These are phyloP conservation scores for Serendipita indica DNA, from an alignment of 768 basidiomycete species.

Conservation along the genomic window DNA sequence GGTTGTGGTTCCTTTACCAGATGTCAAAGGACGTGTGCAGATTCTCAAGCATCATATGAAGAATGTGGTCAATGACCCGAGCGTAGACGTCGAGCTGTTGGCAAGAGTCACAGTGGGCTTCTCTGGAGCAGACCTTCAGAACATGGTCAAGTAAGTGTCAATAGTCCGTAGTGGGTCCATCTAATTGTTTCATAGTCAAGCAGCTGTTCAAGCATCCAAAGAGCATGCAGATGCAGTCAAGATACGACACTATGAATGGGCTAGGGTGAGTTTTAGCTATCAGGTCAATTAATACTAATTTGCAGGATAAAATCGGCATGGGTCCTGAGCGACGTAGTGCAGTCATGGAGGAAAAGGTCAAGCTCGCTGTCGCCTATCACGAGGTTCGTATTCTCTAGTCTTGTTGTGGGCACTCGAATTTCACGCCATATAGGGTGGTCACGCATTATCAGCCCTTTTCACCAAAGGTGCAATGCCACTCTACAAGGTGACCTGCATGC, in stretches of 20 bases:
- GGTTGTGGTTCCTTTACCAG: conserved; percentile 87
- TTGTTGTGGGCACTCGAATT: conserved; percentile 10
- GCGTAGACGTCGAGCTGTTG: conserved; percentile 73
- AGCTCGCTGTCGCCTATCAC: conserved; percentile 88
- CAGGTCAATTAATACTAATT: neutral
- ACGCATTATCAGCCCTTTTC: conserved; percentile 87
- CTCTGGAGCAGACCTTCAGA: conserved; percentile 92
- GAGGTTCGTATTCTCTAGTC: conserved; percentile 40
- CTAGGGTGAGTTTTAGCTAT: conserved; percentile 42
- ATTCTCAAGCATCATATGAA: conserved; percentile 87
- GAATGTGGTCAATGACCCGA: conserved; percentile 47
- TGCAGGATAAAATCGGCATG: conserved; percentile 85
- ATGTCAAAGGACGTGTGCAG: conserved; percentile 74
- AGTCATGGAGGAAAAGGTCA: conserved; percentile 74
- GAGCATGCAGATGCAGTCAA: conserved; percentile 60
- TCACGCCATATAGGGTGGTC: conserved; percentile 49
- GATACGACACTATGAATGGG: conserved; percentile 91
- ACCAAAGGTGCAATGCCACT: conserved; percentile 93
- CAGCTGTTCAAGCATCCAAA: conserved; percentile 87
- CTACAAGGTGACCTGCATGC: conserved; percentile 95
- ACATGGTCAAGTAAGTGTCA: conserved; percentile 78
- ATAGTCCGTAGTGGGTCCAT: neutral
- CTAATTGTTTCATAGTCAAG: conserved; percentile 36
- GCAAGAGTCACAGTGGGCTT: conserved; percentile 93
- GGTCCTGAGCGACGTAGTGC: conserved; percentile 87